Conservation (phyloP, 2,329 filamentous ascomycete species). For the Phaeosphaeria sp. region DNA sequence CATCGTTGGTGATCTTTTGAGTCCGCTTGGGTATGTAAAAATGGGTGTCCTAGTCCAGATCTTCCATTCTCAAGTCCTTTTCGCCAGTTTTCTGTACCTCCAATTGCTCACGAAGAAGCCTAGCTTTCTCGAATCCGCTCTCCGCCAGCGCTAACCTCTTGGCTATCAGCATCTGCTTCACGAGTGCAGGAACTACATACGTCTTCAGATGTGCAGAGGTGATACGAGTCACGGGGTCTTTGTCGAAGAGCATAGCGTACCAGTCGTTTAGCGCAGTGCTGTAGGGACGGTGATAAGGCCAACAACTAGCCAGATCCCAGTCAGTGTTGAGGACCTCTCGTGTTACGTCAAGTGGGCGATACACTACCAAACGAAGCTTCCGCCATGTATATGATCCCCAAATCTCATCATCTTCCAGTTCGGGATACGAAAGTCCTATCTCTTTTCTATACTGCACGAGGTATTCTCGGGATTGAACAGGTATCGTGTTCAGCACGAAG, state of each 20-base stretch:
- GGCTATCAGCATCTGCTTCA: neutral
- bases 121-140: neutral
- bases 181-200: neutral
- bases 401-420: neutral
- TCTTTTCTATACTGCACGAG: conserved; percentile 11
- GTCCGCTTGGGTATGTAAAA: no score
- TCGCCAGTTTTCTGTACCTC: neutral
- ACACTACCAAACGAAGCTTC: conserved; percentile 1
- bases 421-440: neutral
- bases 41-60: neutral
- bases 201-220: neutral
- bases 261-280: neutral
- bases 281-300: neutral
- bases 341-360: conserved; percentile 11
- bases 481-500: conserved; percentile 18
- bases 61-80: neutral
- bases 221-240: neutral
- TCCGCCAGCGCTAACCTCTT: neutral
- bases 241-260: neutral
- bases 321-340: neutral
- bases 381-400: conserved; percentile 3
- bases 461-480: conserved; percentile 10
- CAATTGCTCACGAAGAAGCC: neutral
- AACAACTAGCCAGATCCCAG: neutral
- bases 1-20: no score